These are phyloP conservation scores for Ophiostoma novo-ulmi DNA, from an alignment of 2,329 filamentous ascomycete species.

Conservation along the genomic window DNA sequence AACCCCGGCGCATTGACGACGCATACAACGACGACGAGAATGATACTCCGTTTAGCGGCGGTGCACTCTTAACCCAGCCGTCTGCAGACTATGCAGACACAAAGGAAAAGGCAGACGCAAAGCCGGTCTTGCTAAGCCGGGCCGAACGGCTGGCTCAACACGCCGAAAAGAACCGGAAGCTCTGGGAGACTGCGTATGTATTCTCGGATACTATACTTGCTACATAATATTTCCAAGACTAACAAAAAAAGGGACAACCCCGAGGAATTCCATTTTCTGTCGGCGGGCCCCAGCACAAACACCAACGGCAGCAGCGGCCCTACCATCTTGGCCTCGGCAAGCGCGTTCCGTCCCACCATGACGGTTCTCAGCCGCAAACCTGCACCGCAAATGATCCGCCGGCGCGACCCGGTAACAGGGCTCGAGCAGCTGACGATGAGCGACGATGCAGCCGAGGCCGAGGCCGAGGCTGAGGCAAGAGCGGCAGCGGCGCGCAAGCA, in stretches of 20 bases:
- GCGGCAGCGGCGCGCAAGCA: slow-evolving; percentile 61
- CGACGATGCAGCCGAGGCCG: slow-evolving; percentile 59
- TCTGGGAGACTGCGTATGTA: slow-evolving; percentile 83
- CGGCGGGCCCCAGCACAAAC: slow-evolving; percentile 28
- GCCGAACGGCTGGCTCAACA: slow-evolving; percentile 76
- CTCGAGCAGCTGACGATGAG: slow-evolving; percentile 42
- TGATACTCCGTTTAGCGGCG: slow-evolving; percentile 15
- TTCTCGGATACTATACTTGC: not conserved
- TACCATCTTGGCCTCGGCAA: slow-evolving; percentile 52
- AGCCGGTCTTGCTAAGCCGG: slow-evolving; percentile 52
- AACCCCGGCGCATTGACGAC: not conserved
- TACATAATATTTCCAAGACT: not conserved
- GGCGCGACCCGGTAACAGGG: slow-evolving; percentile 50
- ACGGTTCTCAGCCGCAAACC: slow-evolving; percentile 84
- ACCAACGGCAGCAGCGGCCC: slow-evolving; percentile 33
- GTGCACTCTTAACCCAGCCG: not conserved
- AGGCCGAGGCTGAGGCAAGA: slow-evolving; percentile 64
- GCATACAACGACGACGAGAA: slow-evolving; percentile 2
- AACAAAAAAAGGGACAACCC: slow-evolving; percentile 58
- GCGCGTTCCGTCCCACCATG: slow-evolving; percentile 73
- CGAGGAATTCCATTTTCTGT: slow-evolving; percentile 69
- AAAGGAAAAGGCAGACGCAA: not conserved
- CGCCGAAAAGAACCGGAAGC: slow-evolving; percentile 72
- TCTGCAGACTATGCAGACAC: slow-evolving; percentile 23
- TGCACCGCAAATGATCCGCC: slow-evolving; percentile 52